Evolutionary conservation across 768 basidiomycete species (phyloP), one percentile per base, ranked within the genome.

Genomic region (Rhodotorula babjevae): DNA sequence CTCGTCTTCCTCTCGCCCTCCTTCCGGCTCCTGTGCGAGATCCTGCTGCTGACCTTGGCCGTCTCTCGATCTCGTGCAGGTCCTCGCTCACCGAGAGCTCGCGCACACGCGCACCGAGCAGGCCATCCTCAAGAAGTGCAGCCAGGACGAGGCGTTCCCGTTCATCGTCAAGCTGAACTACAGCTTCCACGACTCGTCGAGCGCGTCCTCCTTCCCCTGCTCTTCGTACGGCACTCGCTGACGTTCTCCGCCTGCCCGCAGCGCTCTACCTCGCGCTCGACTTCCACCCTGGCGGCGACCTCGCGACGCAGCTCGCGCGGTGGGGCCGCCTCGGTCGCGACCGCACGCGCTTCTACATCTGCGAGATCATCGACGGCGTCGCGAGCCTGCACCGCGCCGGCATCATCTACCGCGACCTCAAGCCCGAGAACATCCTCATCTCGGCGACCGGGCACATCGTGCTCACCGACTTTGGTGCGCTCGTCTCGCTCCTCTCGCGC

Each of bases 391-490:
- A 98, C 79, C 87, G 88, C 23, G 89, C 90, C 10, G 95, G 95
- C 52, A 93, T 99, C 79, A 93, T 99, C 82, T 95, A 97, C 82
- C 90, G 96, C 33, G 75, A 79, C 53, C 68, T 76, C 50, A 78
- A 79, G 62, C 78, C 77, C 11, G 78, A 77, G 63, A 79, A 77
- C 82, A 91, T 98, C 77, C 87, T 99, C 67, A 94, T 99, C 76
- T 91, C 91, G 62, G 87, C 87, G 4, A 90, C 93, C 77, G 96
- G 96, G 1, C 96, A 99, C 80, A 93, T 97, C 74, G 92, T 98
- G 55, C 85, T 99, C 49, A 97, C 94, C 36, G 96, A 98, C 83
- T 99, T 99, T 79, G 96, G 96, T n/a, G n/a, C n/a, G n/a, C n/a
- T n/a, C n/a, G n/a, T n/a, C n/a, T n/a, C n/a, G n/a, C n/a, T n/a